These are phyloP conservation scores for Pythium rishiriense DNA, from an alignment of 352 stramenopile genomes.

Conservation along the genomic window DNA sequence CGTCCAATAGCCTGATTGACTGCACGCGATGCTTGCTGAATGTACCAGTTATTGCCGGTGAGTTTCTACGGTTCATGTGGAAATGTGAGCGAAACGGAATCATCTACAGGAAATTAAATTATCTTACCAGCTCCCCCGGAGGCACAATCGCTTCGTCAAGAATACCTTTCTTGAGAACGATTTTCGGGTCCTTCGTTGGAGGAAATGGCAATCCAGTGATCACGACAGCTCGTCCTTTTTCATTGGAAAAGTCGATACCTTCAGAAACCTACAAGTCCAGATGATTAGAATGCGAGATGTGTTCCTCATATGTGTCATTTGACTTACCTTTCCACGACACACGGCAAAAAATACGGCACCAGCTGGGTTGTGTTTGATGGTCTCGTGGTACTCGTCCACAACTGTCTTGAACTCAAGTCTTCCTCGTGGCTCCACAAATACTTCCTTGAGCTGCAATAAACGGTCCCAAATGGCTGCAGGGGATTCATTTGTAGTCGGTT, in stretches of 20 bases:
- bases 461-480: conserved; percentile 77
- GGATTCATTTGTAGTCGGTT: conserved; percentile 37
- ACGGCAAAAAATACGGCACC: conserved; percentile 98
- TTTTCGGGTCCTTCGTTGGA: conserved; percentile 96
- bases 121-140: conserved; percentile 60
- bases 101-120: background rate
- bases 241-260: conserved; percentile 98
- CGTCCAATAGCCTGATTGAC: conserved; percentile 99
- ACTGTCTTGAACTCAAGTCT: conserved; percentile 76
- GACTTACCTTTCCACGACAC: conserved; percentile 94
- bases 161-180: conserved; percentile 97
- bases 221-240: conserved; percentile 96
- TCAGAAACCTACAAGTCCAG: conserved; percentile 86
- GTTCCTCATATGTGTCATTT: background rate
- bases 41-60: conserved; percentile 98
- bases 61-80: conserved; percentile 66
- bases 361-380: conserved; percentile 65
- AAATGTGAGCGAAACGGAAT: background rate
- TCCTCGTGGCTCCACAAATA: conserved; percentile 76
- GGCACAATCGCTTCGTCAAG: conserved; percentile 82
- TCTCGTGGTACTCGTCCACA: conserved; percentile 80
- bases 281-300: background rate
- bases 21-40: conserved; percentile 96
- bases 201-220: conserved; percentile 99
- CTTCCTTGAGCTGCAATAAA: conserved; percentile 72